Percentiles rank a stretch among this genome's conserved stretches.
phyloP scores from a whole-genome alignment of 2,329 filamentous ascomycete genomes.

The Aphanoascus verrucosus region DNA sequence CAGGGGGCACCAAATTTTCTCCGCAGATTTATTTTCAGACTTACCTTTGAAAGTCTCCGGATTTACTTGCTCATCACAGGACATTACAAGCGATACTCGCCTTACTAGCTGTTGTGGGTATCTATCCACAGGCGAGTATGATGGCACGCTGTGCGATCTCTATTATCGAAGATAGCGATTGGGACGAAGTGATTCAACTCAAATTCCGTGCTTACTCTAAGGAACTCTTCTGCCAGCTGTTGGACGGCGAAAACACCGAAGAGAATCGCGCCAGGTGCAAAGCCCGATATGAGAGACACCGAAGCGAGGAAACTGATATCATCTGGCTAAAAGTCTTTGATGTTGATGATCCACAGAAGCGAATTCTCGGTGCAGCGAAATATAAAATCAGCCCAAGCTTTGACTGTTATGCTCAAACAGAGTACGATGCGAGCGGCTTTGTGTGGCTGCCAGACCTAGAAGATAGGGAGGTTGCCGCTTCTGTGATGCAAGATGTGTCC shows the following conservation, averaged over 20 bases:
- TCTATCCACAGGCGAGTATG: neutral
- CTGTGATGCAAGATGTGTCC: slow-evolving; percentile 11
- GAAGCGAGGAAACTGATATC: neutral
- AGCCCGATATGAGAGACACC: slow-evolving; percentile 5
- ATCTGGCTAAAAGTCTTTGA: slow-evolving; percentile 15
- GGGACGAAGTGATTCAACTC: slow-evolving; percentile 13
- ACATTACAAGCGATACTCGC: too few species aligned
- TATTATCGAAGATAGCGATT: slow-evolving; percentile 12
- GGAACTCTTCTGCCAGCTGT: slow-evolving; percentile 12
- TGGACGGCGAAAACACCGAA: slow-evolving; percentile 8
- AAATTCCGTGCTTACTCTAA: slow-evolving; percentile 13
- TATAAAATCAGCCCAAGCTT: slow-evolving; percentile 13
- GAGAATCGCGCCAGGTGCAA: slow-evolving; percentile 12
- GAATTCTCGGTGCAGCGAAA: slow-evolving; percentile 12
- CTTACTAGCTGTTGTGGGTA: too few species aligned
- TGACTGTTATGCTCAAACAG: neutral
- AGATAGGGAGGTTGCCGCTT: slow-evolving; percentile 10
- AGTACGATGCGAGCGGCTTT: slow-evolving; percentile 9
- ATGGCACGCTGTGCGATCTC: slow-evolving; percentile 12
- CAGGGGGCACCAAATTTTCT: too few species aligned
- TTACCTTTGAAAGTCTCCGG: too few species aligned
- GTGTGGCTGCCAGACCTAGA: slow-evolving; percentile 14
- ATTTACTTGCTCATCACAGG: too few species aligned
- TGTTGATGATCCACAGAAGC: slow-evolving; percentile 4
- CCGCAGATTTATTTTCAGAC: too few species aligned